A percentile compares a stretch with the other conserved stretches of the same genome.
These are phyloP conservation scores for Clarkia xantiana DNA, from an alignment of 345 rosid genomes.

Conservation along the genomic window DNA sequence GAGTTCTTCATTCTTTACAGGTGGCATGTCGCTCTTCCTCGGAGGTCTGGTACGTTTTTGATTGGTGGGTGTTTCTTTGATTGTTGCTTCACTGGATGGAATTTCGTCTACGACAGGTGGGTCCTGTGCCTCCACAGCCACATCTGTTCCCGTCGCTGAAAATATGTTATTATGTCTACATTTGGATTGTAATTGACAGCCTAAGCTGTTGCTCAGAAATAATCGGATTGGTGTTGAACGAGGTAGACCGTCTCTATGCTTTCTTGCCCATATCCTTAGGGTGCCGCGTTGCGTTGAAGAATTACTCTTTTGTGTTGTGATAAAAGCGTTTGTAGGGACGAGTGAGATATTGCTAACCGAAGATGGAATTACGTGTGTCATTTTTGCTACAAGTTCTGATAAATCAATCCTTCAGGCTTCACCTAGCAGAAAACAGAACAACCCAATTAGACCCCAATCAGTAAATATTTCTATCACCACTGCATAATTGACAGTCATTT, in stretches of 20 bases:
- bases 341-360: slow-evolving; percentile 42
- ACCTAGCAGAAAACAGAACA: background rate
- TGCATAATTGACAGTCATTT: too few species aligned
- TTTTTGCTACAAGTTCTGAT: slow-evolving; percentile 16
- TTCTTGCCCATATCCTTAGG: slow-evolving; percentile 25
- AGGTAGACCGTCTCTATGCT: slow-evolving; percentile 30
- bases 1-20: slow-evolving; percentile 68
- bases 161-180: slow-evolving; percentile 8
- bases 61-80: slow-evolving; percentile 27
- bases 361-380: slow-evolving; percentile 53
- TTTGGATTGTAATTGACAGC: slow-evolving; percentile 21
- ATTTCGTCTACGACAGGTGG: slow-evolving; percentile 28
- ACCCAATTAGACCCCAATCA: too few species aligned
- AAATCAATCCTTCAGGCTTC: slow-evolving; percentile 19
- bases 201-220: slow-evolving; percentile 35
- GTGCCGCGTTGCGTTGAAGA: slow-evolving; percentile 31
- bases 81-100: slow-evolving; percentile 23
- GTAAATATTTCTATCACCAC: too few species aligned
- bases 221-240: slow-evolving; percentile 26
- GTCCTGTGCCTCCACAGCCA: slow-evolving; percentile 52
- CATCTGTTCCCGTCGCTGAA: slow-evolving; percentile 55
- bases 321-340: slow-evolving; percentile 38
- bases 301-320: slow-evolving; percentile 21
- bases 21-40: slow-evolving; percentile 74
- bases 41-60: slow-evolving; percentile 31